Evolutionary conservation across 2,329 filamentous ascomycete species (phyloP), one percentile per base, ranked within the genome.

Genomic region (Gremmenia infestans): DNA sequence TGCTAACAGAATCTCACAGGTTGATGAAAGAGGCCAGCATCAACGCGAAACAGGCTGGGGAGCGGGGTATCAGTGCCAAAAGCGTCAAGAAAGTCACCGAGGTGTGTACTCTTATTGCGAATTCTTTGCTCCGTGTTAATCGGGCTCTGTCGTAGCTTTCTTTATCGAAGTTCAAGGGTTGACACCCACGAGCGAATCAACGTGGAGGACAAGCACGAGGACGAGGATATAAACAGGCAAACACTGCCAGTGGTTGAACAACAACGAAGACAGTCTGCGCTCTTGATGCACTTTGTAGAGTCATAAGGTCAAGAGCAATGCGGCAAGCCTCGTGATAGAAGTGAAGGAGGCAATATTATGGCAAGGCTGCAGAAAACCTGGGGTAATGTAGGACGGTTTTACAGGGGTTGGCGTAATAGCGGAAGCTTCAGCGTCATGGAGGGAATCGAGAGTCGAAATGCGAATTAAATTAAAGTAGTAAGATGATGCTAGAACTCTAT

Each of bases 21-120:
- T 76, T 95, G 52, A 81, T 95, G 71, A 90, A 88, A 63, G 90
- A 94, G 73, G 87, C 90, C 0, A 80, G 82, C 2, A 93, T 93
- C 59, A 82, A 86, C 65, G 84, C 88, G 50, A 91, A 89, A 67
- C 83, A 86, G 69, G 78, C 82, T 12, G 87, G 88, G 22, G 89
- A 94, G 68, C 82, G 83, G 63, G 81, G 81, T 4, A 78, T 95
- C 55, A 87, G 86, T n/a, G 85, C 87, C 2, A 84, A 85, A 66
- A 88, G 86, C 59, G 81, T 96, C 49, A 84, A 85, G 70, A 92
- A 88, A 70, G 89, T 89, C 48, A 88, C 89, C 2, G 83, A 87
- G 71, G 88, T 91, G 74, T 58, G 82, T 72, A 23, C 28, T 11
- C 11, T 15, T 19, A 15, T 6, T 50, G 23, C 8, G 22, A 19